Conservation (phyloP, 129 eudicot genomes). For the Pulicaria dysenterica region DNA sequence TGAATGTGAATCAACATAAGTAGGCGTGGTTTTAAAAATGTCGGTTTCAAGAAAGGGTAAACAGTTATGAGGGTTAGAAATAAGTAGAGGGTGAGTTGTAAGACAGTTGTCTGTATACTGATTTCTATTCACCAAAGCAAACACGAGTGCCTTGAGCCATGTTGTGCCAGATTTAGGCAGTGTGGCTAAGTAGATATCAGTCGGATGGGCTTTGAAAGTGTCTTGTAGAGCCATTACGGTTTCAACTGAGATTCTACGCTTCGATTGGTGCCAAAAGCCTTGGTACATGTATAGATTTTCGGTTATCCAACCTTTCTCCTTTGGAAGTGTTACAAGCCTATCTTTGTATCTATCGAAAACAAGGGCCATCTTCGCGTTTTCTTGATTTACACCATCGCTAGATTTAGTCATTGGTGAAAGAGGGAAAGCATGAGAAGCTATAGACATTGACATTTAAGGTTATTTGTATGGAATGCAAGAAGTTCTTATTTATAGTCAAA, state of each 20-base stretch:
- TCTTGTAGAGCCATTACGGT: conserved; percentile 26
- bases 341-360: conserved; percentile 17
- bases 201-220: conserved; percentile 25
- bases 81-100: conserved; percentile 29
- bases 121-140: conserved; percentile 33
- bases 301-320: conserved; percentile 23
- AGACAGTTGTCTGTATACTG: not conserved
- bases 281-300: conserved; percentile 24
- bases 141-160: conserved; percentile 40
- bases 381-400: not conserved
- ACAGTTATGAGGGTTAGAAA: conserved; percentile 22
- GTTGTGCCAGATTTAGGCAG: conserved; percentile 42
- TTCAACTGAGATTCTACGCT: conserved; percentile 1
- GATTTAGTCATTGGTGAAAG: not conserved
- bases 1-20: conserved; percentile 10
- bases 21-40: conserved; percentile 6
- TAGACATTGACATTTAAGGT: conserved; percentile 10
- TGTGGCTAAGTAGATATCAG: conserved; percentile 34
- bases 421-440: conserved; percentile 3
- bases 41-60: conserved; percentile 31
- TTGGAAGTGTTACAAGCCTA: conserved; percentile 22
- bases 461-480: not conserved
- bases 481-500: not conserved
- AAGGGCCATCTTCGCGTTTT: not conserved
- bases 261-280: conserved; percentile 33